Percentiles rank a stretch among this genome's conserved stretches.
phyloP scores from a whole-genome alignment of 306 rosid genomes.

The Rosa rugosa region DNA sequence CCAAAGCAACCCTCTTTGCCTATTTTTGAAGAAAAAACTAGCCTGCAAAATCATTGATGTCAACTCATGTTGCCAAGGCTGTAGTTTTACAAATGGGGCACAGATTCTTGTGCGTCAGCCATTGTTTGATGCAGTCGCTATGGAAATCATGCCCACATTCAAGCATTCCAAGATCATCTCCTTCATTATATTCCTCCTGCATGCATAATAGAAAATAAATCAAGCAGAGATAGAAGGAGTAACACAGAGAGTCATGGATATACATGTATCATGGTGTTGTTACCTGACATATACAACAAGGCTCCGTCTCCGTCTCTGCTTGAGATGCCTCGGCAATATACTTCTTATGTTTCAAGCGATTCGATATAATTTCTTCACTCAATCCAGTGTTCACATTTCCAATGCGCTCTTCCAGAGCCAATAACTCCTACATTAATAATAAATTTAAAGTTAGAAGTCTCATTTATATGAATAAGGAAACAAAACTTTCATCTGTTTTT shows the following conservation, averaged over 20 bases:
- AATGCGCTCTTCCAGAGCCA: conserved; percentile 96
- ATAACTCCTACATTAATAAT: conserved; percentile 56
- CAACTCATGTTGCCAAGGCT: conserved; percentile 60
- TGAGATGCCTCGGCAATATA: conserved; percentile 39
- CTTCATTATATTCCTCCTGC: conserved; percentile 80
- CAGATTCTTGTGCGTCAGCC: conserved; percentile 86
- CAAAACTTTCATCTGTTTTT: background rate
- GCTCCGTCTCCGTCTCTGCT: conserved; percentile 70
- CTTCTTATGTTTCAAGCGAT: conserved; percentile 56
- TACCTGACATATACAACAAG: conserved; percentile 98
- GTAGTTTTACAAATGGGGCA: conserved; percentile 96
- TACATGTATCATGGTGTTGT: background rate
- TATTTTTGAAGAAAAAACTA: conserved; percentile 8
- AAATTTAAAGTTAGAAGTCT: conserved; percentile 4
- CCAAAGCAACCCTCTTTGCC: conserved; percentile 24
- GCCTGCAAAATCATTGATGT: conserved; percentile 31
- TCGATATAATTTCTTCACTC: conserved; percentile 63
- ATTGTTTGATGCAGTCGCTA: conserved; percentile 65
- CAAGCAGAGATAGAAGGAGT: conserved; percentile 9
- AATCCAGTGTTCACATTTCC: conserved; percentile 93
- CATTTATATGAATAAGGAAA: background rate
- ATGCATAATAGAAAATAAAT: conserved; percentile 10
- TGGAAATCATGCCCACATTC: conserved; percentile 93
- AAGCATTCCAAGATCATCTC: conserved; percentile 66
- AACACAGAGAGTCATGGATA: background rate